These are phyloP conservation scores for Tinospora cordifolia DNA, from an alignment of 164 flowering plant species.

Conservation along the genomic window DNA sequence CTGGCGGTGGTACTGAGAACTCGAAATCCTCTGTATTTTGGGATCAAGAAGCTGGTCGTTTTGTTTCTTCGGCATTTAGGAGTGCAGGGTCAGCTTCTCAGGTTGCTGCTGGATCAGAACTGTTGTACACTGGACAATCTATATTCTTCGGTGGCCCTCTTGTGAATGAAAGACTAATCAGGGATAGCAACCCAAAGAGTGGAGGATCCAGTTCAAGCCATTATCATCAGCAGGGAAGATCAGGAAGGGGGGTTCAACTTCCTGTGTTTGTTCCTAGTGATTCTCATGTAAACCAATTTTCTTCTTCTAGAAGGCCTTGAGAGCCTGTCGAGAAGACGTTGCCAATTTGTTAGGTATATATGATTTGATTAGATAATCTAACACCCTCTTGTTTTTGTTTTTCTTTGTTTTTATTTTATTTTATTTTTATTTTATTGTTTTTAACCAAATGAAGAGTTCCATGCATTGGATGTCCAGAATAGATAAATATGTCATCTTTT, in stretches of 20 bases:
- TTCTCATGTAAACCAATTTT: conserved; percentile 31
- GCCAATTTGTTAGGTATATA: background rate
- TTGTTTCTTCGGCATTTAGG: conserved; percentile 48
- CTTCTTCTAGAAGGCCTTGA: conserved; percentile 37
- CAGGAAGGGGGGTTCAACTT: conserved; percentile 71
- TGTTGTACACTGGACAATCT: conserved; percentile 71
- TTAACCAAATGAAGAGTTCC: background rate
- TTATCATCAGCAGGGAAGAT: conserved; percentile 52
- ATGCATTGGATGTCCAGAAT: background rate
- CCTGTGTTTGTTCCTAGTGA: conserved; percentile 86
- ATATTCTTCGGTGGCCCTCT: conserved; percentile 90
- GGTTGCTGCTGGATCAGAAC: conserved; percentile 46
- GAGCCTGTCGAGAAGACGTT: background rate
- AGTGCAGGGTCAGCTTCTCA: conserved; percentile 30
- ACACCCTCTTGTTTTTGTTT: background rate
- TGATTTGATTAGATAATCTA: background rate
- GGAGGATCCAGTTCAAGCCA: conserved; percentile 27
- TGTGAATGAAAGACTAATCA: conserved; percentile 34
- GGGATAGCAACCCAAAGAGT: conserved; percentile 36
- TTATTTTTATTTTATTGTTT: too few species aligned
- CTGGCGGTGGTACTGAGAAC: conserved; percentile 20
- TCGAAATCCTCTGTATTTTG: conserved; percentile 55
- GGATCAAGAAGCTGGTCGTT: conserved; percentile 85
- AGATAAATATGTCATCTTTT: background rate
- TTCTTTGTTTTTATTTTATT: too few species aligned